Percentiles rank a stretch among this genome's conserved stretches.
phyloP scores from a whole-genome alignment of 176 grass and related monocot species.

The Ampelocalamus luodianensis region DNA sequence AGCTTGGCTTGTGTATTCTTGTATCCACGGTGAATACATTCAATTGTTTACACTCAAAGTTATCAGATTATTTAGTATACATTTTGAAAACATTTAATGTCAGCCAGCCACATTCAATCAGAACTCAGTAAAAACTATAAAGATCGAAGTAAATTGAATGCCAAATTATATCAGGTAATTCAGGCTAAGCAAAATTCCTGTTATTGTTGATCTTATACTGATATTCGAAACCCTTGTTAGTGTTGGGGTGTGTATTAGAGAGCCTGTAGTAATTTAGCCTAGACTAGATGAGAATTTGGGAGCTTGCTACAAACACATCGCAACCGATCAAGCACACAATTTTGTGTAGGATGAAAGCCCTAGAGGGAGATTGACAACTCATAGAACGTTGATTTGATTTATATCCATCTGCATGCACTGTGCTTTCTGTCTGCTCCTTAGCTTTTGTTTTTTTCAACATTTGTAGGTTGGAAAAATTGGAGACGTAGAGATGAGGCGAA shows the following conservation, averaged over 20 bases:
- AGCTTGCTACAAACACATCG: neutral
- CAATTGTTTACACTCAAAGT: neutral
- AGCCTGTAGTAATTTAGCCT: neutral
- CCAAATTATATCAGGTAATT: neutral
- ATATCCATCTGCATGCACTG: neutral
- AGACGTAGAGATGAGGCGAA: constrained; percentile 82
- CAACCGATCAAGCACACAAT: neutral
- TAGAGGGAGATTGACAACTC: neutral
- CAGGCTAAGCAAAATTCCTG: neutral
- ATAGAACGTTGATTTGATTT: neutral
- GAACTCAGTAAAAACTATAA: neutral
- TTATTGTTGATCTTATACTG: neutral
- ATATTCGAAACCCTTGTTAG: neutral
- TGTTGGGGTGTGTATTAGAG: neutral
- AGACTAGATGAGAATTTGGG: neutral
- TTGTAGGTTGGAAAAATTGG: constrained; percentile 79
- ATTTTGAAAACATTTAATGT: neutral
- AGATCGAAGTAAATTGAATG: neutral
- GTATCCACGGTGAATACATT: neutral
- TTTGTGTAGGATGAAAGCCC: neutral
- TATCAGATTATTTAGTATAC: neutral
- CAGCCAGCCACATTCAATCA: neutral
- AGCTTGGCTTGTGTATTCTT: neutral
- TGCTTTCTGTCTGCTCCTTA: neutral
- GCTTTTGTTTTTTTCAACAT: neutral